Evolutionary conservation across 2,329 filamentous ascomycete species (phyloP), one percentile per base, ranked within the genome.

Genomic region (Colletotrichum orbiculare): DNA sequence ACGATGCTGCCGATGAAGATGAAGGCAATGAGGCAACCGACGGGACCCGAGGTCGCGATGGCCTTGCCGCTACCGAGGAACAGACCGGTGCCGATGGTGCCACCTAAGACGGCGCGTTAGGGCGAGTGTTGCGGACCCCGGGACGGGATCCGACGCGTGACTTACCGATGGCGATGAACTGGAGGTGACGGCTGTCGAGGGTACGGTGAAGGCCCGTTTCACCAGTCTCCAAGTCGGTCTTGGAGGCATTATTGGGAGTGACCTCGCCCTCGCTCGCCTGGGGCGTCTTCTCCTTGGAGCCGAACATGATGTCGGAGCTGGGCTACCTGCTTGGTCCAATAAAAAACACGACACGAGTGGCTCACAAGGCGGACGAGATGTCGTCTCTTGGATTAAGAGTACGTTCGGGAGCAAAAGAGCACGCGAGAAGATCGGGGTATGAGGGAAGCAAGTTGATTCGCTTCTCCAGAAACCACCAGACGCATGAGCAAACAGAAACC

Each of bases 71-170:
- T 88, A 55, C 90, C 89, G 39, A 93, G 83, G 76, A 93, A 92
- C 47, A 93, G 82, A 68, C 90, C 90, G 2, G 90, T 93, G 58
- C 90, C 90, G 70, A 93, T 89, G 12, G 89, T 91, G 57, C 87
- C 88, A 38, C 64, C 55, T 67, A 46, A 0, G n/a, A n/a, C 10
- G 39, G 25, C 13, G 37, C 45, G 53, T 66, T 52, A 67, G 54
- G 34, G 13, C 11, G 50, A 25, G 6, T n/a, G 33, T 33, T 33
- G 17, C 46, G 10, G 39, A 2, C 5, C 25, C 6, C 41, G 8
- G 49, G 42, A 38, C 12, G 33, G 38, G 41, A 17, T 39, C 6
- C 38, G 17, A 41, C n/a, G 37, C 34, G 52, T 54, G 35, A 66
- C 63, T 39, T 68, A 67, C 82, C 82, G 33, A 84, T 82, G 67